Evolutionary conservation across 169 alveolate species (phyloP), one percentile per base, ranked within the genome.

Genomic region (Eimeria necatrix): DNA sequence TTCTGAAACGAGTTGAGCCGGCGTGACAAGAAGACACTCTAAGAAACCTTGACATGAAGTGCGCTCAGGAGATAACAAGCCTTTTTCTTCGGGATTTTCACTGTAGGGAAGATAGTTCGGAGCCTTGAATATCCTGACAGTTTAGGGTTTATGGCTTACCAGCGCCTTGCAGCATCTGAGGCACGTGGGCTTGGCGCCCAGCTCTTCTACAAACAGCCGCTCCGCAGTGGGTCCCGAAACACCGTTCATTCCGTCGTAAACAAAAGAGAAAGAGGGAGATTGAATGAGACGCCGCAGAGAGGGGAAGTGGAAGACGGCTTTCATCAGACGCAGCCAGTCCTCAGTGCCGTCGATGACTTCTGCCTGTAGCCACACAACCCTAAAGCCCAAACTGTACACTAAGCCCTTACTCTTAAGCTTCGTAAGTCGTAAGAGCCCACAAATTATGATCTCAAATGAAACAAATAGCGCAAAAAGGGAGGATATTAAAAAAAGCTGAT

Each of bases 161-260:
- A 78, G 87, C 8, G 87, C 26, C 10, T 78, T 78, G 64, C 87
- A 78, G 87, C 56, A 41, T 32, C 87, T 10, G 41, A 78, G 87
- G 52, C 83, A 73, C 64, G 46, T 78, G 60, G 68, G 41, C 20
- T 90, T 74, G 12, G 94, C 94, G 4, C 98, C 99, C 71, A 98
- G 95, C 64, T 97, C 97, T 12, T 97, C 96, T 22, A 94, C 90
- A 96, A 98, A 98, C 1, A 98, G 96, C 70, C 94, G 95, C 81
- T 94, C 94, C 12, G 98, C 99, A 93, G 98, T 98, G 64, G 99
- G 99, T 6, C 99, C 99, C 18, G 99, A 97, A 32, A 98, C 99
- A 24, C 99, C 99, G 96, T 97, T 96, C 97, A 98, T 94, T 41
- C 99, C 99, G 94, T 98, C 99, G 91, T 97, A 98, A 22, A 96